phyloP scores from a whole-genome alignment of 139 green algal genomes.

The Coelastrella sp. region DNA sequence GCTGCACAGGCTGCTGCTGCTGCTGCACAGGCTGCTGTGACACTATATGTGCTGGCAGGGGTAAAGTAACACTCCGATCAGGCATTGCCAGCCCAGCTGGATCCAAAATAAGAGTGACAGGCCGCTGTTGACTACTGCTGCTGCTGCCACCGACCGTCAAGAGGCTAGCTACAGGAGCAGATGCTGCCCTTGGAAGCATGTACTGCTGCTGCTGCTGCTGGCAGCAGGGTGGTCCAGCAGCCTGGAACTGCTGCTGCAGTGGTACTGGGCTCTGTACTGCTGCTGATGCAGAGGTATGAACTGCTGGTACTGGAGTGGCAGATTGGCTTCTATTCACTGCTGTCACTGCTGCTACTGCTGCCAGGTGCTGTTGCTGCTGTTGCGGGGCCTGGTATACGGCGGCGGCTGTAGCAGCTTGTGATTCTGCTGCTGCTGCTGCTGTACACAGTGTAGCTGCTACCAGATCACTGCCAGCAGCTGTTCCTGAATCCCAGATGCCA shows the following conservation, averaged over 20 bases:
- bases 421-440: background rate
- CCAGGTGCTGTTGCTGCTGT: background rate
- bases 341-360: background rate
- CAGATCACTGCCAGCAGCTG: background rate
- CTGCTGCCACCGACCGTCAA: background rate
- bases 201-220: background rate
- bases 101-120: too few species aligned
- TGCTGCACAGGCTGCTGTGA: background rate
- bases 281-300: background rate
- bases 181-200: background rate
- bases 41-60: background rate
- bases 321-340: background rate
- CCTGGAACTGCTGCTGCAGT: background rate
- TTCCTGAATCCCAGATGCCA: background rate
- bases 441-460: background rate
- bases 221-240: background rate
- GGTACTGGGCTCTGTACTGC: background rate
- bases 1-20: constrained; percentile 6
- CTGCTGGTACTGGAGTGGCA: background rate
- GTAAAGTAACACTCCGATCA: background rate
- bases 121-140: background rate
- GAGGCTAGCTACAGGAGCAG: background rate
- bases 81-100: background rate
- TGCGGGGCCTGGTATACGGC: background rate
- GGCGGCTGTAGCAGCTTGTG: background rate